These are phyloP conservation scores for Hypocrella siamensis DNA, from an alignment of 2,329 filamentous ascomycete genomes.

Conservation along the genomic window DNA sequence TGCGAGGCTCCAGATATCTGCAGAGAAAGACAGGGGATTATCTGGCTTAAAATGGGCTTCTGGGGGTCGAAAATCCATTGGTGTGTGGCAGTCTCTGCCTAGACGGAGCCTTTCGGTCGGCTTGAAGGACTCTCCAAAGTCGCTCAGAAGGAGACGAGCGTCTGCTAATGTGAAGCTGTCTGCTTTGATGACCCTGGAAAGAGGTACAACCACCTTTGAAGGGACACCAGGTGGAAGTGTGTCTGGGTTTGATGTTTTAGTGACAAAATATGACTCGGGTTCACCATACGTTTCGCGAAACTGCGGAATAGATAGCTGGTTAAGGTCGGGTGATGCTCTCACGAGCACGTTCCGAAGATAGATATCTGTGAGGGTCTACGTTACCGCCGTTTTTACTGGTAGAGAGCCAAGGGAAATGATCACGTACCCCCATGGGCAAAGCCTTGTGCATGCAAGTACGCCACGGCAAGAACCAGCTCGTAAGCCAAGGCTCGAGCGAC, in stretches of 20 bases:
- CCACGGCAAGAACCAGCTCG: conserved; percentile 12
- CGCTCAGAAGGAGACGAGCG: conserved; percentile 10
- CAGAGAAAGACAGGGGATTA: conserved; percentile 15
- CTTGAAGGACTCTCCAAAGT: conserved; percentile 20
- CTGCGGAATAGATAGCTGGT: conserved; percentile 1
- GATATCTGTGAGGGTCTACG: conserved; percentile 9
- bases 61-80: conserved; percentile 14
- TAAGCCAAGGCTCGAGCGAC: conserved; percentile 12
- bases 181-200: conserved; percentile 5
- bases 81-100: conserved; percentile 12
- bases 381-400: not conserved
- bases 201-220: not conserved
- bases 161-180: conserved; percentile 12
- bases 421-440: conserved; percentile 15
- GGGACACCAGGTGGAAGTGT: not conserved
- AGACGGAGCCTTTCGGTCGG: conserved; percentile 7
- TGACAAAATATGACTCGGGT: not conserved
- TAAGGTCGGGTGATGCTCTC: conserved; percentile 6
- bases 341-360: conserved; percentile 20
- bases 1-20: conserved; percentile 22
- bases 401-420: not conserved
- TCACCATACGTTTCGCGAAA: conserved; percentile 9
- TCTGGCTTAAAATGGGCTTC: conserved; percentile 18
- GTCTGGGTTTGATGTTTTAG: not conserved
- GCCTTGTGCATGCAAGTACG: conserved; percentile 12